A percentile compares a stretch with the other conserved stretches of the same genome.
Conservation (phyloP, 768 basidiomycete genomes). For the Phallus indusiatus region DNA sequence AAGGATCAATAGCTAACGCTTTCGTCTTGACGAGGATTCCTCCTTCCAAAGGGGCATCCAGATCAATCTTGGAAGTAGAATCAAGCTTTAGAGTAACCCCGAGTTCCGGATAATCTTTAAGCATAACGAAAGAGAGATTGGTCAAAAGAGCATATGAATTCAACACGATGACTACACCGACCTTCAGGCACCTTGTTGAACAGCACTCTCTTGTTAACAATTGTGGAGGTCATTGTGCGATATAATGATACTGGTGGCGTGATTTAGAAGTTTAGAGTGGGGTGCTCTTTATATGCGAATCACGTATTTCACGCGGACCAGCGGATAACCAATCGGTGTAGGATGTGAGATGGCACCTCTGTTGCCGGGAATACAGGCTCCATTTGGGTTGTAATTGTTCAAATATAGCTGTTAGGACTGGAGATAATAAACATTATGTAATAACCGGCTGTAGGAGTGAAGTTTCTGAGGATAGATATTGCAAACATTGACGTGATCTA, state of each 20-base stretch:
- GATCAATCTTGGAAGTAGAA: slow-evolving; percentile 36
- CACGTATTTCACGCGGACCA: too few species aligned
- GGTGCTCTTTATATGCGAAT: neutral
- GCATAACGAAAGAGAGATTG: neutral
- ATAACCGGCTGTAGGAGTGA: too few species aligned
- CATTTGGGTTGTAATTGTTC: too few species aligned
- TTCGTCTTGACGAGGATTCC: slow-evolving; percentile 43
- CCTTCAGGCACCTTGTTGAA: neutral
- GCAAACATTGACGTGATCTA: too few species aligned
- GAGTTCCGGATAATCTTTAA: slow-evolving; percentile 9
- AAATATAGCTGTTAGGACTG: too few species aligned
- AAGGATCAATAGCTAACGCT: slow-evolving; percentile 38
- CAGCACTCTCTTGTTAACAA: neutral
- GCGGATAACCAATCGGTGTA: too few species aligned
- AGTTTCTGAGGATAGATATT: too few species aligned
- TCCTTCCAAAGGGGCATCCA: slow-evolving; percentile 35
- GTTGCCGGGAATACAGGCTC: too few species aligned
- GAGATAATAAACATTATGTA: too few species aligned
- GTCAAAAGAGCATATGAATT: neutral
- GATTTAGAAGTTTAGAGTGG: neutral
- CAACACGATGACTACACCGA: neutral
- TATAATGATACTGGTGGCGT: neutral
- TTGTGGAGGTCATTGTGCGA: neutral
- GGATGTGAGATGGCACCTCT: too few species aligned
- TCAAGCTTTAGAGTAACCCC: slow-evolving; percentile 40